phyloP scores from a whole-genome alignment of 768 basidiomycete species.

The Collybiopsis luxurians region DNA sequence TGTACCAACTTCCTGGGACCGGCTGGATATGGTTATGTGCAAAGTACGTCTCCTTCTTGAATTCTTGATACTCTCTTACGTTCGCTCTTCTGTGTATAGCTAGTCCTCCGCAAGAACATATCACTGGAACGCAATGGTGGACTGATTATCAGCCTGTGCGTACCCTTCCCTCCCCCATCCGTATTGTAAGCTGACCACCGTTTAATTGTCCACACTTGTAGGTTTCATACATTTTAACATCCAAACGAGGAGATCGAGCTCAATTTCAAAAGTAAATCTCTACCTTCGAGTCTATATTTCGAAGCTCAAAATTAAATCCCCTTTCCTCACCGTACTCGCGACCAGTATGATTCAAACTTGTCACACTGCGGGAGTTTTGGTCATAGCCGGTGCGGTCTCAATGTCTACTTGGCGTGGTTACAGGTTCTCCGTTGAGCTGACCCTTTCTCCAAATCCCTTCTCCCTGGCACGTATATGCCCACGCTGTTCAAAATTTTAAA shows the following conservation, averaged over 20 bases:
- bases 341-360: conserved; percentile 47
- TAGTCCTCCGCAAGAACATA: conserved; percentile 52
- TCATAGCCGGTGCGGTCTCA: conserved; percentile 48
- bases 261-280: conserved; percentile 40
- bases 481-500: too few relatives aligned
- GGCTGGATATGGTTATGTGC: conserved; percentile 68
- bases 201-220: too few relatives aligned
- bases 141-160: conserved; percentile 58
- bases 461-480: too few relatives aligned
- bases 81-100: conserved; percentile 37
- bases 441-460: too few relatives aligned
- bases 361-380: conserved; percentile 53
- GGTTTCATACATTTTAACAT: conserved; percentile 55
- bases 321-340: background rate
- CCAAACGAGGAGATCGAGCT: conserved; percentile 58
- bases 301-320: too few relatives aligned
- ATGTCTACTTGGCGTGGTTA: background rate
- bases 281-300: too few relatives aligned
- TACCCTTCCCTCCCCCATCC: conserved; percentile 32
- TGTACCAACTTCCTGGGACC: conserved; percentile 67
- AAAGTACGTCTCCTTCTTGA: conserved; percentile 56
- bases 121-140: conserved; percentile 65
- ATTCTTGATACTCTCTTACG: conserved; percentile 32
- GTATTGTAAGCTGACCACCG: conserved; percentile 37
- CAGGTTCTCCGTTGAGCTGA: background rate